A percentile compares a stretch with the other conserved stretches of the same genome.
phyloP scores from a whole-genome alignment of 2,329 filamentous ascomycete species.

The Emmonsia crescens region DNA sequence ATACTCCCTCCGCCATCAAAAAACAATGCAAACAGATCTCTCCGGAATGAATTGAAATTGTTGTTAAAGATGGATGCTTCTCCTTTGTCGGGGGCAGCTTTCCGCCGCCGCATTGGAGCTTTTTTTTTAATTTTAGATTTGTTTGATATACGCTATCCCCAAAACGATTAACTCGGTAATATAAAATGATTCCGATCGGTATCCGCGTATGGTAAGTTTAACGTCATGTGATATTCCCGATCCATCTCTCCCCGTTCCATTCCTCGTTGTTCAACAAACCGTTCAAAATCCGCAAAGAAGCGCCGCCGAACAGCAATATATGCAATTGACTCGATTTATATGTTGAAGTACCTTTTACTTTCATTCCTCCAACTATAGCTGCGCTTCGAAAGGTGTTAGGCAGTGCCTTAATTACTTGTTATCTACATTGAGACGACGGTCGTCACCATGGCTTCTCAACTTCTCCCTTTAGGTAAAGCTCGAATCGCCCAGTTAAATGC shows the following conservation, averaged over 20 bases:
- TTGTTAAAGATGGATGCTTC: not conserved
- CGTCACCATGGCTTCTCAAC: conserved; percentile 55
- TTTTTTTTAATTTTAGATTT: not conserved
- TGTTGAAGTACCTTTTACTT: not conserved
- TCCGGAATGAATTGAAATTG: not conserved
- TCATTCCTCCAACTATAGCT: not conserved
- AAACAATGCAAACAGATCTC: not conserved
- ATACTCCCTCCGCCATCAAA: not conserved
- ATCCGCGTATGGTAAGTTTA: not conserved
- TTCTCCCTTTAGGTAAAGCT: conserved; percentile 56
- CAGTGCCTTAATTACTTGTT: not conserved
- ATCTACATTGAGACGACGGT: too few relatives aligned
- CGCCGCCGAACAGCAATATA: not conserved
- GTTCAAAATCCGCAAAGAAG: not conserved
- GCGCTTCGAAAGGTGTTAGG: not conserved
- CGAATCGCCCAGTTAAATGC: conserved; percentile 4
- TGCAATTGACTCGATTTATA: not conserved
- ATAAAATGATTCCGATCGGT: too few relatives aligned
- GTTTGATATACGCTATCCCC: not conserved
- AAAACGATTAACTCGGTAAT: not conserved
- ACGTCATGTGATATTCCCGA: not conserved
- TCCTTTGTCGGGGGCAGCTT: not conserved
- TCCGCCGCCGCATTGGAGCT: not conserved
- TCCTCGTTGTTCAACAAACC: not conserved
- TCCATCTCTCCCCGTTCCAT: not conserved